Conservation (phyloP, 2,329 filamentous ascomycete genomes). For the Cytospora chrysosperma region DNA sequence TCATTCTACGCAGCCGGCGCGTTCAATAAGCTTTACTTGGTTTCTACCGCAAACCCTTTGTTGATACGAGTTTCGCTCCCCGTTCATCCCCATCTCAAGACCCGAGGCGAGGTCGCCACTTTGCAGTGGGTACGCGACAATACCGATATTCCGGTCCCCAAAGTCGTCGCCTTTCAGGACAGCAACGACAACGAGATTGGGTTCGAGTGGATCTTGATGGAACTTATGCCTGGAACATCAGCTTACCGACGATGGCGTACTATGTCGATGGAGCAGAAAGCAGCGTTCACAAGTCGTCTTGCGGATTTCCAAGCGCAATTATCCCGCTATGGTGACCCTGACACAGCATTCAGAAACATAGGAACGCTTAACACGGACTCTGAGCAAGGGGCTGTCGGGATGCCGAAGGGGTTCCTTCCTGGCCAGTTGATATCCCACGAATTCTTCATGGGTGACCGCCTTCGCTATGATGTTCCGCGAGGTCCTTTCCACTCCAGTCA, state of each 20-base stretch:
- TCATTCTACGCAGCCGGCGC: slow-evolving; percentile 29
- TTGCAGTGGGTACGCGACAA: slow-evolving; percentile 32
- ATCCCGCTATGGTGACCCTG: slow-evolving; percentile 25
- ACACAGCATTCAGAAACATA: slow-evolving; percentile 28
- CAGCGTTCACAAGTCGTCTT: slow-evolving; percentile 31
- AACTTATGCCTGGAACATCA: slow-evolving; percentile 30
- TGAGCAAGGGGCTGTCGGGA: neutral
- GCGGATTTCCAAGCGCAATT: slow-evolving; percentile 35
- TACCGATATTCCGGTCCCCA: slow-evolving; percentile 36
- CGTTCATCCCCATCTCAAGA: slow-evolving; percentile 31
- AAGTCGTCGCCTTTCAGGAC: slow-evolving; percentile 35
- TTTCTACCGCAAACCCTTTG: slow-evolving; percentile 23
- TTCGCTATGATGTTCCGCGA: slow-evolving; percentile 34
- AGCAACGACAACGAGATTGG: slow-evolving; percentile 34
- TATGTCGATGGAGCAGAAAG: slow-evolving; percentile 36
- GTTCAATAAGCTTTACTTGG: slow-evolving; percentile 35
- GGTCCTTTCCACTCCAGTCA: slow-evolving; percentile 39
- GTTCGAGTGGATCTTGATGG: slow-evolving; percentile 42
- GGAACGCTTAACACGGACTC: slow-evolving; percentile 29
- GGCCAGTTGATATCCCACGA: slow-evolving; percentile 34
- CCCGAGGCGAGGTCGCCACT: slow-evolving; percentile 37
- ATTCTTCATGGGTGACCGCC: slow-evolving; percentile 36
- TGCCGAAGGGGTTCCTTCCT: slow-evolving; percentile 7
- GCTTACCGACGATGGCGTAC: slow-evolving; percentile 29
- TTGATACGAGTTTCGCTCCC: slow-evolving; percentile 32